A percentile compares a stretch with the other conserved stretches of the same genome.
Conservation (phyloP, 768 basidiomycete species). For the Podaxis sp. region DNA sequence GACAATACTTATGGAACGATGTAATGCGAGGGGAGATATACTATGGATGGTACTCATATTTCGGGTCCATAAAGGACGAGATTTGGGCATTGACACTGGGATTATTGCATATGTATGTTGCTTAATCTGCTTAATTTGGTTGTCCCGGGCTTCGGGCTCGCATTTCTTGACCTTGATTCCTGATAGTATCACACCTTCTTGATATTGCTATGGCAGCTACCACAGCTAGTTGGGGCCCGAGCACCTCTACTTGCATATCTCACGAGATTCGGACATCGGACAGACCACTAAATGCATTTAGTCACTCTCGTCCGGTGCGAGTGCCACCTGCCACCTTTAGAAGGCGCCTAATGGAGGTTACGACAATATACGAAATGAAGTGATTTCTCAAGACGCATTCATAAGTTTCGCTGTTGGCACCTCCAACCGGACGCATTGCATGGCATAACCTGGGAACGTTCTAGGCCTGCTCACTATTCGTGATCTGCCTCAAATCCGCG, state of each 20-base stretch:
- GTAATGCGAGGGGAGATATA: background rate
- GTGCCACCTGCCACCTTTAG: no score
- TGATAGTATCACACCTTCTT: background rate
- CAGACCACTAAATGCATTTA: no score
- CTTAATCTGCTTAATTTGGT: slow-evolving; percentile 10
- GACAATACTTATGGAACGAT: background rate
- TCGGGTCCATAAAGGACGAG: background rate
- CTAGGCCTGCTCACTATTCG: background rate
- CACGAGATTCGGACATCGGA: no score
- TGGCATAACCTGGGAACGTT: background rate
- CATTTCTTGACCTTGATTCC: background rate
- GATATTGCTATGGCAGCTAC: background rate
- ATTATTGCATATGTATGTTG: slow-evolving; percentile 8
- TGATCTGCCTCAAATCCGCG: background rate
- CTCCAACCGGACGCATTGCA: no score
- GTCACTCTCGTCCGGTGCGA: no score
- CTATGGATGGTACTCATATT: background rate
- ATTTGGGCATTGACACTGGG: background rate
- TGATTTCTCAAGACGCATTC: no score
- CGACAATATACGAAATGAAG: no score
- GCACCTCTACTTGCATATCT: no score
- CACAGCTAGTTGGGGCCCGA: no score
- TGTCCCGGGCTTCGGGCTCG: background rate
- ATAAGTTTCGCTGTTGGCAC: no score
- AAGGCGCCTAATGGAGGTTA: no score